Percentiles rank a stretch among this genome's conserved stretches.
Conservation (phyloP, 352 stramenopile genomes). For the Blastocystis sp. region DNA sequence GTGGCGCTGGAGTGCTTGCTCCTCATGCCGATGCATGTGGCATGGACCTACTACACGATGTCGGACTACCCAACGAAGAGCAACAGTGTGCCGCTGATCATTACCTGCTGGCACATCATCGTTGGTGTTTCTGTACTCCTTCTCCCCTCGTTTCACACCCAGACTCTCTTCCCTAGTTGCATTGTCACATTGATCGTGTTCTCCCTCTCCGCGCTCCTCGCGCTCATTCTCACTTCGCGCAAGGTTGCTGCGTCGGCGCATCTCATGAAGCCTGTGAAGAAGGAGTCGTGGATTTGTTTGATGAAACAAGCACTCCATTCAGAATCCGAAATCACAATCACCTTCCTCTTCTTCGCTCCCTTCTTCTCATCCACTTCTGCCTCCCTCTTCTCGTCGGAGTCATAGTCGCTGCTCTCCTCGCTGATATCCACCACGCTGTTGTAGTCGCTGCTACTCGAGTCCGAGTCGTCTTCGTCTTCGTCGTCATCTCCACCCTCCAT, state of each 20-base stretch:
- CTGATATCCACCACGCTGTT: background rate
- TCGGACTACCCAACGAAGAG: constrained; percentile 4
- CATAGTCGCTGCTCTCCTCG: background rate
- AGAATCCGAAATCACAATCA: background rate
- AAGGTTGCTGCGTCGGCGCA: no score
- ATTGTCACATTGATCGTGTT: no score
- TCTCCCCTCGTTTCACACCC: no score
- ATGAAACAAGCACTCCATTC: background rate
- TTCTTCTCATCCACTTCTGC: constrained; percentile 14
- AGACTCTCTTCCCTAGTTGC: no score
- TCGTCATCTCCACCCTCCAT: background rate
- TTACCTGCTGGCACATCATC: no score
- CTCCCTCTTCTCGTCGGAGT: constrained; percentile 5
- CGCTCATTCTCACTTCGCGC: no score
- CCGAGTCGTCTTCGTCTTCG: background rate
- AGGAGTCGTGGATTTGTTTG: background rate
- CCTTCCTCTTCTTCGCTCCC: background rate
- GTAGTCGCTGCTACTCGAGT: background rate
- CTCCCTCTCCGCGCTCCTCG: no score
- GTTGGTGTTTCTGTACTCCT: no score
- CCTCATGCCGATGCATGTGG: constrained; percentile 47
- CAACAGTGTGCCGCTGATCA: no score
- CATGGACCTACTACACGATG: constrained; percentile 54
- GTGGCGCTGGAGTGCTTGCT: constrained; percentile 29
- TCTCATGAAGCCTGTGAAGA: background rate